Evolutionary conservation across 106 monocot genomes (phyloP).

Genomic region (Cymbidium sinense): DNA sequence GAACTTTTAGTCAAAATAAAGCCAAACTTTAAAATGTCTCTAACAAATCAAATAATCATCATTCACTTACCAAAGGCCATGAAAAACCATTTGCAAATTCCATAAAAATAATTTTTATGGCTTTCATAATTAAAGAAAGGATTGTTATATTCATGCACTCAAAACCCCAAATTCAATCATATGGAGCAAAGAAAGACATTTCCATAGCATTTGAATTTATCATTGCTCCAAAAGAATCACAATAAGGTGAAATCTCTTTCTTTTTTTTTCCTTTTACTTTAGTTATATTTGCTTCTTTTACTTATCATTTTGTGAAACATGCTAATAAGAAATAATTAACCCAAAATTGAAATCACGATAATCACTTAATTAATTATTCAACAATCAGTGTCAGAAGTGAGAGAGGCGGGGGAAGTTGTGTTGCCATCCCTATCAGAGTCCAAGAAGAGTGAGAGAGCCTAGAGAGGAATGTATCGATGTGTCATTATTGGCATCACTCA

Average conservation of each 20-base stretch:
- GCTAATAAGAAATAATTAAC: constrained; percentile 17
- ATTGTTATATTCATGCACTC: not conserved
- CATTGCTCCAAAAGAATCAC: not conserved
- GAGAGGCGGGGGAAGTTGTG: too few species aligned
- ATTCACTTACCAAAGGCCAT: not conserved
- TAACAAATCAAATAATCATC: not conserved
- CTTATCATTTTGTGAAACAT: constrained; percentile 13
- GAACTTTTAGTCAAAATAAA: too few species aligned
- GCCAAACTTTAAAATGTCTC: not conserved
- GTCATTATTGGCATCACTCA: too few species aligned
- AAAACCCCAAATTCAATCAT: not conserved
- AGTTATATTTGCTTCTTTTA: not conserved
- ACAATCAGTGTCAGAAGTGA: too few species aligned
- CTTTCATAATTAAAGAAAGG: not conserved
- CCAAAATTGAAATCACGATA: constrained; percentile 25
- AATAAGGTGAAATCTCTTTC: not conserved
- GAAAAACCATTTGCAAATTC: not conserved
- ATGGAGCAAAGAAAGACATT: not conserved
- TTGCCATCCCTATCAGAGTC: too few species aligned
- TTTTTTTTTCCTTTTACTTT: not conserved
- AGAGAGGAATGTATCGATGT: too few species aligned
- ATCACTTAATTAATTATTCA: constrained; percentile 23
- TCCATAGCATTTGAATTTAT: not conserved
- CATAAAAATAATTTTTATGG: not conserved
- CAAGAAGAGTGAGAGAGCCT: too few species aligned